These are phyloP conservation scores for Ophiostoma sp. DNA, from an alignment of 2,329 filamentous ascomycete species.

Conservation along the genomic window DNA sequence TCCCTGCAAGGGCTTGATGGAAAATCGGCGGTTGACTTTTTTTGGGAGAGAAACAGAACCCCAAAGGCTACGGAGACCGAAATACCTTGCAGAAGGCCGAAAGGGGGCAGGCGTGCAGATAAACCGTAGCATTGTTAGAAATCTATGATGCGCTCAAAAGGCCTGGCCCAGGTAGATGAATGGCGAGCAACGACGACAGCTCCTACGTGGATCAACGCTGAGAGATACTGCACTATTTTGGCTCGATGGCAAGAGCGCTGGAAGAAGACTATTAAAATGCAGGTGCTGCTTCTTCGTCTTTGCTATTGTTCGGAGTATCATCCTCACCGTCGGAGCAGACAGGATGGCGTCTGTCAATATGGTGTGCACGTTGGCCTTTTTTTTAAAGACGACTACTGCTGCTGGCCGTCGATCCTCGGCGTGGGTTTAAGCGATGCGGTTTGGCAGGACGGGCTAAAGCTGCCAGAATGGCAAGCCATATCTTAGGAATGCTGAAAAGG, in stretches of 20 bases:
- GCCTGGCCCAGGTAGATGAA: neutral
- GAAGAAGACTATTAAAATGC: neutral
- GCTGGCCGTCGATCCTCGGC: neutral
- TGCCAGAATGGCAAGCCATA: neutral
- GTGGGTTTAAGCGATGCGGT: neutral
- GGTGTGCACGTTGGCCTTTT: neutral
- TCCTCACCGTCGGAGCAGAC: neutral
- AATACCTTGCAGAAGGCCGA: neutral
- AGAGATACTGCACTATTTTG: too few species aligned
- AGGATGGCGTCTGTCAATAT: neutral
- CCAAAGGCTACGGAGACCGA: neutral
- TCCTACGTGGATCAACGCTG: too few species aligned
- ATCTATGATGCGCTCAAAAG: neutral
- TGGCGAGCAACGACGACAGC: neutral
- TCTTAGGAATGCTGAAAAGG: neutral
- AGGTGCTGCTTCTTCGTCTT: too few species aligned
- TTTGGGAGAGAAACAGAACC: neutral
- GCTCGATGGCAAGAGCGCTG: neutral
- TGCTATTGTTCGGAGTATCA: too few species aligned
- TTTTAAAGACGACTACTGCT: neutral
- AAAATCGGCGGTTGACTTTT: neutral
- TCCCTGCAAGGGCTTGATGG: neutral
- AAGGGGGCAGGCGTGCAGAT: neutral
- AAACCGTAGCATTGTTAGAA: neutral
- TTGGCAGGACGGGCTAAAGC: neutral